These are phyloP conservation scores for Colletotrichum somersetense DNA, from an alignment of 2,329 filamentous ascomycete species.

Conservation along the genomic window DNA sequence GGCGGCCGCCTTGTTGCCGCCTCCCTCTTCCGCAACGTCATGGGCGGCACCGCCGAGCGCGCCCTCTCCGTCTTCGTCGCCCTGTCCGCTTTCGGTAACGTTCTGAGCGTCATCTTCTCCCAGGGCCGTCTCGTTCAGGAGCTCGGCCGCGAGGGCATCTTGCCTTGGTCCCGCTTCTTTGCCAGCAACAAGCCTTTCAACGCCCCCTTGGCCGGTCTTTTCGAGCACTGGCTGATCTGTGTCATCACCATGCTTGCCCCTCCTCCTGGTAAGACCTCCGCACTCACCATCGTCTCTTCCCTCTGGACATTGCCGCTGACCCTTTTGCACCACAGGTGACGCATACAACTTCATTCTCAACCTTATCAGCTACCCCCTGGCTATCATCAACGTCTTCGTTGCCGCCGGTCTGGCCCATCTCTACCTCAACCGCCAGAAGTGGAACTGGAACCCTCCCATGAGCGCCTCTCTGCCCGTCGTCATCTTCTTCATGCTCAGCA, in stretches of 20 bases:
- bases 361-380: constrained; percentile 74
- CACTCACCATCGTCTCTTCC: constrained; percentile 47
- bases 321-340: constrained; percentile 13
- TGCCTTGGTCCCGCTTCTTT: constrained; percentile 73
- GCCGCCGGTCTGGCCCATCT: constrained; percentile 66
- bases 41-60: constrained; percentile 66
- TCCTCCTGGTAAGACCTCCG: constrained; percentile 76
- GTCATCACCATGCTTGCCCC: constrained; percentile 76
- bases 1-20: constrained; percentile 66
- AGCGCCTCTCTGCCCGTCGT: constrained; percentile 66
- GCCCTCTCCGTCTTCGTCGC: constrained; percentile 75
- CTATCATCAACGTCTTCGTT: constrained; percentile 69
- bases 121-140: constrained; percentile 76
- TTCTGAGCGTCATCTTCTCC: constrained; percentile 76
- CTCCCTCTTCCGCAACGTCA: constrained; percentile 68
- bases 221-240: constrained; percentile 74
- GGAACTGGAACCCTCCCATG: constrained; percentile 67
- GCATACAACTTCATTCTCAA: constrained; percentile 48
- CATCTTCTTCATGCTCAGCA: constrained; percentile 71
- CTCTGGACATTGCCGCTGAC: constrained; percentile 13
- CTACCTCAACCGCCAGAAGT: constrained; percentile 61
- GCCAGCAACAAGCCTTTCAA: constrained; percentile 75
- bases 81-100: constrained; percentile 76
- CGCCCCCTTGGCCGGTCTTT: constrained; percentile 70
- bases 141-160: constrained; percentile 74